These are phyloP conservation scores for Nemania diffusa DNA, from an alignment of 2,329 filamentous ascomycete species.

Conservation along the genomic window DNA sequence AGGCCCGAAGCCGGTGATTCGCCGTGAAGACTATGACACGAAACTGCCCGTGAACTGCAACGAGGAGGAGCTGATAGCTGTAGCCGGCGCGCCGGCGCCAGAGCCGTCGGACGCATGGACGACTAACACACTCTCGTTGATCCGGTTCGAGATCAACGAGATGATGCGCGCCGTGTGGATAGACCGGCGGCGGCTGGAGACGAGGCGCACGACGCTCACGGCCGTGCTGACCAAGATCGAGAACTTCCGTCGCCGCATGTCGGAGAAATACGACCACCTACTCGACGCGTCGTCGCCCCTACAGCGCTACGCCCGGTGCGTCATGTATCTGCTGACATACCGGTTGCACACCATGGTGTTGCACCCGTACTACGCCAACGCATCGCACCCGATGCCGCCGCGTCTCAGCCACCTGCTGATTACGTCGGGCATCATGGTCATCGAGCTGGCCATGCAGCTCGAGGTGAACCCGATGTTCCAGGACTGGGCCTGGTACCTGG, in stretches of 20 bases:
- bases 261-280: slow-evolving; percentile 72
- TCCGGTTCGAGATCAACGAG: slow-evolving; percentile 78
- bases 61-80: slow-evolving; percentile 68
- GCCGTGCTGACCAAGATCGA: slow-evolving; percentile 75
- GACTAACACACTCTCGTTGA: slow-evolving; percentile 72
- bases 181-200: slow-evolving; percentile 74
- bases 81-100: slow-evolving; percentile 49
- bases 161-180: slow-evolving; percentile 76
- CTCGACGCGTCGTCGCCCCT: slow-evolving; percentile 69
- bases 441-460: slow-evolving; percentile 60
- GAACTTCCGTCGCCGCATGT: slow-evolving; percentile 71
- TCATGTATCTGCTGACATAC: slow-evolving; percentile 72
- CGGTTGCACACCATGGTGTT: slow-evolving; percentile 74
- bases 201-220: slow-evolving; percentile 69
- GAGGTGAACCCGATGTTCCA: slow-evolving; percentile 59
- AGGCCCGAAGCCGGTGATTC: slow-evolving; percentile 75
- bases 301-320: slow-evolving; percentile 70
- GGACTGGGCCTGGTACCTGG: slow-evolving; percentile 75
- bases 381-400: slow-evolving; percentile 63
- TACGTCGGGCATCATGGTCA: slow-evolving; percentile 65
- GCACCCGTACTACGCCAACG: slow-evolving; percentile 70
- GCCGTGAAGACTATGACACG: slow-evolving; percentile 80
- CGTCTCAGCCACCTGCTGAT: slow-evolving; percentile 72
- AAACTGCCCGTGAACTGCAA: slow-evolving; percentile 77
- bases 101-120: slow-evolving; percentile 69